A percentile compares a stretch with the other conserved stretches of the same genome.
These are phyloP conservation scores for Dimargaris verticillata DNA, from an alignment of 192 early-diverging fungal genomes.

Conservation along the genomic window DNA sequence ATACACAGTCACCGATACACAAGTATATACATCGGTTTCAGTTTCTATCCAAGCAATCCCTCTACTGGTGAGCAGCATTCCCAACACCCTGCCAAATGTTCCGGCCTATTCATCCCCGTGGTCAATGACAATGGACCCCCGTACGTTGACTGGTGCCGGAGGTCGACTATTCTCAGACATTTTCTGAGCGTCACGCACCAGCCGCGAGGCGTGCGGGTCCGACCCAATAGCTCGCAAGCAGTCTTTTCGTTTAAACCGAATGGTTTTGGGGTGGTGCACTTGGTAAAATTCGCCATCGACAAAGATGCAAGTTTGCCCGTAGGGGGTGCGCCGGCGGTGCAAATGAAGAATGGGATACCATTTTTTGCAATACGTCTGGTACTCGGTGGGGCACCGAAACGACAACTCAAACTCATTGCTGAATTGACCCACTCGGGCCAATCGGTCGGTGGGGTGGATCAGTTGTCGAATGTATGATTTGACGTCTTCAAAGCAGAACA, in stretches of 20 bases:
- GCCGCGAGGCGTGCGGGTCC: conserved; percentile 29
- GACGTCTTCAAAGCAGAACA: conserved; percentile 42
- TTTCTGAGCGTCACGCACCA: conserved; percentile 27
- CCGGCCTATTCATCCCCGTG: too few species aligned
- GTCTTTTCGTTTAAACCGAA: conserved; percentile 41
- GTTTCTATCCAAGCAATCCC: too few species aligned
- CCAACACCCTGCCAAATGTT: too few species aligned
- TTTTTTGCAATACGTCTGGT: conserved; percentile 13
- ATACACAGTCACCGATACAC: too few species aligned
- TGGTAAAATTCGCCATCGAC: conserved; percentile 66
- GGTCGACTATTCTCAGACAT: too few species aligned
- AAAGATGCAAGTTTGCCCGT: conserved; percentile 43
- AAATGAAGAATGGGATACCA: background rate
- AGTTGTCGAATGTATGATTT: conserved; percentile 42
- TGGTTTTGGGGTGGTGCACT: conserved; percentile 34
- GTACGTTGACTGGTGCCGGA: too few species aligned
- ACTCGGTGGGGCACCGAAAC: conserved; percentile 30
- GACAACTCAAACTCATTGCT: conserved; percentile 22
- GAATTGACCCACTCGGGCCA: conserved; percentile 43
- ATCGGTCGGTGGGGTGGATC: conserved; percentile 37
- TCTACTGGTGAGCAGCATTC: too few species aligned
- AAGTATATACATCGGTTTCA: too few species aligned
- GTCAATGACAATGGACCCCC: too few species aligned
- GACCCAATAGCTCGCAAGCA: conserved; percentile 45
- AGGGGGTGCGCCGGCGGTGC: conserved; percentile 17